Evolutionary conservation across 148 eudicot genomes (phyloP), one percentile per base, ranked within the genome.

Genomic region (Chenopodium berlandieri): DNA sequence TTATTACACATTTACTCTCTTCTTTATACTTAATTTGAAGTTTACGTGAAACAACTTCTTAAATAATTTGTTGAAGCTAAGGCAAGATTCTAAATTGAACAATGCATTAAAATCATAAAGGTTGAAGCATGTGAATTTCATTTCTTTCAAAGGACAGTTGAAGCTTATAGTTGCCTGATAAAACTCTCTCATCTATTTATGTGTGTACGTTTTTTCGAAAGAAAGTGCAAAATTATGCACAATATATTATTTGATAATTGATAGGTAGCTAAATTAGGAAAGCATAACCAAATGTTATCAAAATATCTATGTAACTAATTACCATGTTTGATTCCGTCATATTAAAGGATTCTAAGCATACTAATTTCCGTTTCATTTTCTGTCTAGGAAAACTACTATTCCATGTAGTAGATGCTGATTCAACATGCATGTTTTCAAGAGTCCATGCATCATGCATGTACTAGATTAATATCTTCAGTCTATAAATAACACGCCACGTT

Each of bases 181-280:
- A 37, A 63, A 63, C 56, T 56, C 32, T 63, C 31, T 19, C 17
- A 22, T 66, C 69, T 8, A 56, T 47, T 23, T 37, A 22, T 19
- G 44, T 2, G 64, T 14, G 17, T 31, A 31, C 17, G 11, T 56
- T 13, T 19, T 5, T 56, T 4, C 62, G 22, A 56, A 56, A 56
- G 22, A 56, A 14, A 56, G 60, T 23, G 20, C 79, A 20, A 77
- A 58, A 62, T 27, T 30, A 27, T 44, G 65, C 50, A 48, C 52
- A 23, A 27, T 3, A 67, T 11, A 46, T 23, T 12, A 8, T 25
- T 78, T 80, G 76, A 58, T 80, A 58, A 66, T 78, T 80, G 76
- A 58, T 80, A 58, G 75, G 67, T 80, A 72, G 47, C 37, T 37
- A 13, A 58, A 79, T 56, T 54, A 72, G 82, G 60, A 72, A 31